Conservation (phyloP, 352 stramenopile genomes). For the Globisporangium irregulare region DNA sequence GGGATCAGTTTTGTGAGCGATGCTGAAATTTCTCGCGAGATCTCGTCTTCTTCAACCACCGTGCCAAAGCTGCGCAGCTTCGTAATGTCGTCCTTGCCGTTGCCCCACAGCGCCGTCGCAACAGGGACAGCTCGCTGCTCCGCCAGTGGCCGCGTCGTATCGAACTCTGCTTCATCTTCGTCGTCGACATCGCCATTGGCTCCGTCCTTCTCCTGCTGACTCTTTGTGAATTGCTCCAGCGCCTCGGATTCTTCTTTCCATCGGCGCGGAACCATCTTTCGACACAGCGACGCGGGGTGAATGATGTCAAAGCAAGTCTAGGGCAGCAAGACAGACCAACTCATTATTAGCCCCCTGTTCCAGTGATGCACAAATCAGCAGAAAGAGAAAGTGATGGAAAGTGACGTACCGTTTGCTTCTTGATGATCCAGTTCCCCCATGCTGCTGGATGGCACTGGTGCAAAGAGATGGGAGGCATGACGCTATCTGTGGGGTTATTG, state of each 20-base stretch:
- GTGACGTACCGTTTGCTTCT: constrained; percentile 36
- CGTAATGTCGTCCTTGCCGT: constrained; percentile 16
- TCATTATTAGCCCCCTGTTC: not conserved
- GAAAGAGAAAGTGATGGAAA: constrained; percentile 8
- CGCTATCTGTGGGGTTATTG: constrained; percentile 26
- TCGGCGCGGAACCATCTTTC: constrained; percentile 23
- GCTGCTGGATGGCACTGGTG: constrained; percentile 55
- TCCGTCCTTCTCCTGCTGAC: constrained; percentile 21
- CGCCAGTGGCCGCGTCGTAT: not conserved
- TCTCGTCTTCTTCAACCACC: constrained; percentile 73
- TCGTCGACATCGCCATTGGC: constrained; percentile 1
- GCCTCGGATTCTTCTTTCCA: constrained; percentile 45
- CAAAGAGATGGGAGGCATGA: constrained; percentile 35
- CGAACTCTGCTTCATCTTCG: not conserved
- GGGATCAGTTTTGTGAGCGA: constrained; percentile 55
- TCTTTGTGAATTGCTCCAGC: constrained; percentile 18
- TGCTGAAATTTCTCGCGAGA: constrained; percentile 45
- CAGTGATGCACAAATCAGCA: not conserved
- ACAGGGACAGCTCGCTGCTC: constrained; percentile 3
- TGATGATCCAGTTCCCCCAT: constrained; percentile 60
- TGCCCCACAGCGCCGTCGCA: constrained; percentile 14
- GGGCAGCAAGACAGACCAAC: not conserved
- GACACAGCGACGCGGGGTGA: constrained; percentile 43
- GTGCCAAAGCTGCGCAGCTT: constrained; percentile 43
- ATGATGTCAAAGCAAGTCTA: constrained; percentile 28